phyloP scores from a whole-genome alignment of 148 eudicot genomes.

The Rhododendron kiyosumense region DNA sequence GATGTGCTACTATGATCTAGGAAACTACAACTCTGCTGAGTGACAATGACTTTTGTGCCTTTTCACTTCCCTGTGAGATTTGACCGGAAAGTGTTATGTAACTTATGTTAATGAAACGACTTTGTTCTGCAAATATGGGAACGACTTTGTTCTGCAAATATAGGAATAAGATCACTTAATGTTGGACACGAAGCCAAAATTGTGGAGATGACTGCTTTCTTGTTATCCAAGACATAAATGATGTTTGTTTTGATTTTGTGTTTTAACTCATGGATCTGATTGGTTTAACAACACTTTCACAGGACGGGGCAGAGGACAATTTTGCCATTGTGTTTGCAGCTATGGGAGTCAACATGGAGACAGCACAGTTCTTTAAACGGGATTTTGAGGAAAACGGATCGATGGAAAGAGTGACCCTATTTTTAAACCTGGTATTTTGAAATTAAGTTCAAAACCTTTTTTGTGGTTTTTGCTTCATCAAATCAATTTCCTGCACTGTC shows the following conservation, averaged over 20 bases:
- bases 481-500: not conserved
- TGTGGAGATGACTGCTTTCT: not conserved
- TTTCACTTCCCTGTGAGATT: not conserved
- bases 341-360: constrained; percentile 99
- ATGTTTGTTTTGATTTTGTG: constrained; percentile 1
- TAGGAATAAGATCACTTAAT: not conserved
- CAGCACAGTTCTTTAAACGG: constrained; percentile 98
- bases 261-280: not conserved
- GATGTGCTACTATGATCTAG: not conserved
- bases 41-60: not conserved
- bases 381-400: constrained; percentile 99
- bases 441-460: not conserved
- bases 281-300: constrained; percentile 1
- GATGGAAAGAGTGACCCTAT: constrained; percentile 99
- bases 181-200: not conserved
- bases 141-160: not conserved
- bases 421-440: constrained; percentile 68
- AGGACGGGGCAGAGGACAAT: constrained; percentile 88
- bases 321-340: constrained; percentile 99
- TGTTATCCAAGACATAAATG: not conserved
- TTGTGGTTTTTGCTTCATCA: not conserved
- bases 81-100: not conserved
- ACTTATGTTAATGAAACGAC: not conserved
- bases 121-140: too few species aligned
- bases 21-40: constrained; percentile 2